phyloP scores from a whole-genome alignment of 345 rosid species.

The Zanthoxylum bungeanum region DNA sequence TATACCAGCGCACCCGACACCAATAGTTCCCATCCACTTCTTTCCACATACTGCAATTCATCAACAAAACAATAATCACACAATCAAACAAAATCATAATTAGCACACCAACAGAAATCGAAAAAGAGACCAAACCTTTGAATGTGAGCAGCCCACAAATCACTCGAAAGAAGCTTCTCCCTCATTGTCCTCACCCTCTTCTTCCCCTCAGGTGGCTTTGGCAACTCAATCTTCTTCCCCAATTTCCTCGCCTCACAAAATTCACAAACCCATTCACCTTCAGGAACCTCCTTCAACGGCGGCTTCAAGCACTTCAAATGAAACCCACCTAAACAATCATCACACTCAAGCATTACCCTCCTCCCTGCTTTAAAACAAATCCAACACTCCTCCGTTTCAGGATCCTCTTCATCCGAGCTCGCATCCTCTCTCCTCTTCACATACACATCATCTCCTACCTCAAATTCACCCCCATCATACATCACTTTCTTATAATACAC shows the following conservation, averaged over 20 bases:
- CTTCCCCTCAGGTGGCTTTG: conserved; percentile 62
- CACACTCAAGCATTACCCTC: conserved; percentile 80
- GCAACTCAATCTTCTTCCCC: conserved; percentile 49
- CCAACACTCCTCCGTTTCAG: conserved; percentile 76
- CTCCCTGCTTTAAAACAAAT: conserved; percentile 68
- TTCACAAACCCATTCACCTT: conserved; percentile 85
- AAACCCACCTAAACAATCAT: conserved; percentile 85
- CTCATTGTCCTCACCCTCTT: conserved; percentile 61
- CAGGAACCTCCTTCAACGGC: conserved; percentile 71
- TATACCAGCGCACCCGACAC: conserved; percentile 76
- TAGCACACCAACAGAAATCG: not conserved
- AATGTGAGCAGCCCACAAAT: conserved; percentile 78
- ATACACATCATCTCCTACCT: conserved; percentile 76
- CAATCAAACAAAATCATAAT: not conserved
- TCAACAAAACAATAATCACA: not conserved
- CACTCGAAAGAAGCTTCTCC: conserved; percentile 87
- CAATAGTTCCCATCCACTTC: conserved; percentile 65
- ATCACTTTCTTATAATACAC: conserved; percentile 66
- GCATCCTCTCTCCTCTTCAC: conserved; percentile 80
- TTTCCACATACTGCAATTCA: conserved; percentile 65
- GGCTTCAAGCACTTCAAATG: conserved; percentile 89
- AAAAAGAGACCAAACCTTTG: conserved; percentile 49
- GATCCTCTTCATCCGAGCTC: conserved; percentile 61
- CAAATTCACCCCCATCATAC: conserved; percentile 68
- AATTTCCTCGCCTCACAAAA: conserved; percentile 59